Percentiles rank a stretch among this genome's conserved stretches.
These are phyloP conservation scores for Yarrowia sp. DNA, from an alignment of 805 yeast species.

Conservation along the genomic window DNA sequence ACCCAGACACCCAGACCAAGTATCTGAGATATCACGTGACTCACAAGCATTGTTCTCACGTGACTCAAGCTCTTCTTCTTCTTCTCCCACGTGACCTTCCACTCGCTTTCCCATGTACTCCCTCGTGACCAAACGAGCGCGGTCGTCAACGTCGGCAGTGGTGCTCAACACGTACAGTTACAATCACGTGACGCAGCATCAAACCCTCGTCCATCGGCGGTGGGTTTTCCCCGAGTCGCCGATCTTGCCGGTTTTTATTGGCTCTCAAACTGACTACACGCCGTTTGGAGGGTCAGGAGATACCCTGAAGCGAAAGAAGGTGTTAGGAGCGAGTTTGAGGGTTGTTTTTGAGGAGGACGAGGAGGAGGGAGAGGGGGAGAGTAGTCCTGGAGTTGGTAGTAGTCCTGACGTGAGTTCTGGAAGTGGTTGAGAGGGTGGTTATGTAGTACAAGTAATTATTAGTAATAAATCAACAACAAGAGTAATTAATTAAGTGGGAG, in stretches of 20 bases:
- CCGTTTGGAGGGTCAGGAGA: constrained; percentile 28
- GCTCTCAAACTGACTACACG: not conserved
- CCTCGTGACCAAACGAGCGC: constrained; percentile 15
- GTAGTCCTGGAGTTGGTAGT: not conserved
- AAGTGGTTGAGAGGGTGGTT: no score
- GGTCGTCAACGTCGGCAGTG: not conserved
- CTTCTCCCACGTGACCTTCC: no score
- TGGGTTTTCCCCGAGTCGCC: constrained; percentile 10
- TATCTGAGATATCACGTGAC: no score
- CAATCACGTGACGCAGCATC: constrained; percentile 5
- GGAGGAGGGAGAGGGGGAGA: not conserved
- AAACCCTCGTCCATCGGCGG: constrained; percentile 8
- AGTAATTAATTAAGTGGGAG: no score
- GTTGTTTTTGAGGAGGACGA: not conserved
- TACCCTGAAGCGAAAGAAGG: not conserved
- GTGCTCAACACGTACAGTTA: constrained; percentile 6
- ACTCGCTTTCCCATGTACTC: constrained; percentile 9
- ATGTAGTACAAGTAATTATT: no score
- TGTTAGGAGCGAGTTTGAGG: not conserved
- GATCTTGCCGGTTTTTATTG: not conserved
- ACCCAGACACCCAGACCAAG: no score
- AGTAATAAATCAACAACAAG: no score
- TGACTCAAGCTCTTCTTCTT: not conserved
- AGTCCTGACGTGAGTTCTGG: no score
- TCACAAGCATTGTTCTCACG: no score